phyloP scores from a whole-genome alignment of 2,329 filamentous ascomycete genomes.

The Lasiodiplodia sp. region DNA sequence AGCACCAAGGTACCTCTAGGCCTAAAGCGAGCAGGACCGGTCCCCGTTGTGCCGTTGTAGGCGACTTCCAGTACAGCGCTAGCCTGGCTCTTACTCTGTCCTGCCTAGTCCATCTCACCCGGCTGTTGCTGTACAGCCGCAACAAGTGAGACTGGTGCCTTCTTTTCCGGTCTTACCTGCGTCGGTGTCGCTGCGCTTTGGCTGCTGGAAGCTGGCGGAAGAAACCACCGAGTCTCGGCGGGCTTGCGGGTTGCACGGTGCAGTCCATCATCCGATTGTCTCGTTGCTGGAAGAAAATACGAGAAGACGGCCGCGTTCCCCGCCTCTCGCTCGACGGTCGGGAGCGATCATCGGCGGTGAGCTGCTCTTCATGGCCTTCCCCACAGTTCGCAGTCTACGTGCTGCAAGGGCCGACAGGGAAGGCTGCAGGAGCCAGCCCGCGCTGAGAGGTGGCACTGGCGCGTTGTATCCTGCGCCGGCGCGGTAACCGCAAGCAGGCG shows the following conservation, averaged over 20 bases:
- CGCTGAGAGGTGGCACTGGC: conserved; percentile 9
- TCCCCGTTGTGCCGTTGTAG: conserved; percentile 23
- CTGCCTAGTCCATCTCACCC: neutral
- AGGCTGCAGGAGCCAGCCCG: neutral
- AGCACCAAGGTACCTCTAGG: conserved; percentile 7
- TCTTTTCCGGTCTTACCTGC: conserved; percentile 18
- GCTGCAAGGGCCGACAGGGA: conserved; percentile 15
- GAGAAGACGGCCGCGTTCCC: conserved; percentile 13
- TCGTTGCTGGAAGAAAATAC: conserved; percentile 13
- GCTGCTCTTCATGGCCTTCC: conserved; percentile 20
- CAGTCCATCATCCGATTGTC: conserved; percentile 19
- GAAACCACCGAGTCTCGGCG: neutral
- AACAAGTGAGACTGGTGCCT: conserved; percentile 3
- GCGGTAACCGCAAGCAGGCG: neutral
- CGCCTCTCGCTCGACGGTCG: conserved; percentile 9
- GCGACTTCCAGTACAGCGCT: neutral
- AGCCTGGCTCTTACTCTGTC: neutral
- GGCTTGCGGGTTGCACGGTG: neutral
- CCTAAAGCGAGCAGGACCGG: neutral
- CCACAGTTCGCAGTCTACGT: conserved; percentile 18
- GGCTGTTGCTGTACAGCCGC: conserved; percentile 4
- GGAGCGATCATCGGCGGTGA: conserved; percentile 26
- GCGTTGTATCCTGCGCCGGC: conserved; percentile 13
- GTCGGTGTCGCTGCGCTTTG: neutral
- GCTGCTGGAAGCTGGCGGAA: conserved; percentile 4